Evolutionary conservation across 2,329 filamentous ascomycete genomes (phyloP), one percentile per base, ranked within the genome.

Genomic region (Periconia sp.): DNA sequence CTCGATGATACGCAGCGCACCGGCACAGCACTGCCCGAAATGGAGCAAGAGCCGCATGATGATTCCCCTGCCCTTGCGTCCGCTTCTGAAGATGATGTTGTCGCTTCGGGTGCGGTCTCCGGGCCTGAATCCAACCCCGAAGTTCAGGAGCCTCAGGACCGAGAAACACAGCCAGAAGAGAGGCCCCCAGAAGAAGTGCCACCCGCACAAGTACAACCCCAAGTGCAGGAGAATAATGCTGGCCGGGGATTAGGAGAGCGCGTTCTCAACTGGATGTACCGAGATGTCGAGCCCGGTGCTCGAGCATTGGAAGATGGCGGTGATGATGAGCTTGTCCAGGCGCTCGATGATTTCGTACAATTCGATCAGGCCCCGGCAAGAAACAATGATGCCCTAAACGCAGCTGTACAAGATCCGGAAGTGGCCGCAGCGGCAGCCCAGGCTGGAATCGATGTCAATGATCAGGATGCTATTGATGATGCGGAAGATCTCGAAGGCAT

Each of bases 401-500:
- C 60, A 19, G 65, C 61, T 13, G 61, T 61, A 18, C 78, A 77
- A 41, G 82, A 85, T 51, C 81, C 77, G 14, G 85, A 88, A 54
- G 83, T 84, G 1, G 78, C 84, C 19, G 85, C 85, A 49, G 88
- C 83, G 43, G 87, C 84, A n/a, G 82, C 82, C 18, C 85, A 83
- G 46, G 86, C 84, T 15, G 89, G 83, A 9, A 77, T 93, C 35
- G 91, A 96, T 63, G 66, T 77, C 13, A 84, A 86, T 44, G 84
- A 87, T 50, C 82, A 85, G 50, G 87, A 90, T 61, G 88, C 87
- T 10, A 82, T 91, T 41, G 90, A 92, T 56, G 77, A 97, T 61
- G 90, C 90, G 10, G 94, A 99, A 74, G 94, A 99, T 68, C 85
- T 99, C 15, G 94, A 99, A 70, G 94, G 94, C 0, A 90, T 99